These are phyloP conservation scores for Beauveria scarabaeidicola DNA, from an alignment of 2,329 filamentous ascomycete genomes.

Conservation along the genomic window DNA sequence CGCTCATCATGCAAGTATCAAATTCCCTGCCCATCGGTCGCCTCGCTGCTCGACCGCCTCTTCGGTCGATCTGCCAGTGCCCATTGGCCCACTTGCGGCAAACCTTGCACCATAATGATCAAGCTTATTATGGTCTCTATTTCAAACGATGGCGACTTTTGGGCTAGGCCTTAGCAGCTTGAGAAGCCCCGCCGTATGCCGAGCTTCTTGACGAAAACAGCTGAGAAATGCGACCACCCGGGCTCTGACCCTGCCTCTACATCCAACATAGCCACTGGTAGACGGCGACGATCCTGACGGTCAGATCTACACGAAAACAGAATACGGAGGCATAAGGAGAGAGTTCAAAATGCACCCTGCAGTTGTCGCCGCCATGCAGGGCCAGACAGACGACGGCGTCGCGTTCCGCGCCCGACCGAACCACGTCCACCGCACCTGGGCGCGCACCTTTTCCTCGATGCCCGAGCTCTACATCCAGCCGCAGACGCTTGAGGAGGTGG, in stretches of 20 bases:
- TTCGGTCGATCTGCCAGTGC: not conserved
- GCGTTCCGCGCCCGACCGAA: slow-evolving; percentile 67
- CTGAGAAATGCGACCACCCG: not conserved
- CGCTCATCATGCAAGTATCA: not conserved
- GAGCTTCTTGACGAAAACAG: not conserved
- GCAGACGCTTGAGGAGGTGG: slow-evolving; percentile 67
- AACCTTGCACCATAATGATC: not conserved
- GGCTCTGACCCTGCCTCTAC: not conserved
- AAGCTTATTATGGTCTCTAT: not conserved
- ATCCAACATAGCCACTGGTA: not conserved
- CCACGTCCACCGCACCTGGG: slow-evolving; percentile 88
- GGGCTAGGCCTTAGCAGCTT: slow-evolving; percentile 8
- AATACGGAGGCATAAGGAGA: not conserved
- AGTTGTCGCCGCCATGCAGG: slow-evolving; percentile 25
- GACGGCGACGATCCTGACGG: not conserved
- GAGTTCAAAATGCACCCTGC: slow-evolving; percentile 26
- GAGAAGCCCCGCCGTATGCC: slow-evolving; percentile 3
- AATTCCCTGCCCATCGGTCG: not conserved
- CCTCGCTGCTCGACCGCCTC: not conserved
- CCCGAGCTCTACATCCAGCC: slow-evolving; percentile 91
- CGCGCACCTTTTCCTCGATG: slow-evolving; percentile 78
- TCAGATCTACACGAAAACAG: not conserved
- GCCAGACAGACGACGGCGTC: slow-evolving; percentile 32
- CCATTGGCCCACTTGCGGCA: not conserved
- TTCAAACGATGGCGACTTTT: slow-evolving; percentile 4